phyloP scores from a whole-genome alignment of 2,329 filamentous ascomycete genomes.

The Bipolaris sorokiniana region DNA sequence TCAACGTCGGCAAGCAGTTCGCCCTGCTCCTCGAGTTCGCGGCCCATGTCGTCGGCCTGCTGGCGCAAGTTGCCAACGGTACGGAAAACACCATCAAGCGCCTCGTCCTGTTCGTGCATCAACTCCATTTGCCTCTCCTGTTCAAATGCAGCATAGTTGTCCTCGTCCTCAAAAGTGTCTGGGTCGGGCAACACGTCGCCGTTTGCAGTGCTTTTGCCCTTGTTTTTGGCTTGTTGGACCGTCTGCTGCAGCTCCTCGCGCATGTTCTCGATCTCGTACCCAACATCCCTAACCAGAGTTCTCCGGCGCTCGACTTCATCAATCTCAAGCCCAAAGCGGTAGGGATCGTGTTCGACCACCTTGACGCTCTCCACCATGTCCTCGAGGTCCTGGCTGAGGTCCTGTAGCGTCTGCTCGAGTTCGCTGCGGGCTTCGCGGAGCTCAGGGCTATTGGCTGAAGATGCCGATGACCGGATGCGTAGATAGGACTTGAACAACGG shows the following conservation, averaged over 20 bases:
- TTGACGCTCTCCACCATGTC: conserved; percentile 87
- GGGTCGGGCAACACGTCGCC: conserved; percentile 64
- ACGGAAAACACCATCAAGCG: conserved; percentile 88
- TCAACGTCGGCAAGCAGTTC: conserved; percentile 89
- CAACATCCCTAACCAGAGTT: conserved; percentile 86
- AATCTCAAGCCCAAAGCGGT: conserved; percentile 82
- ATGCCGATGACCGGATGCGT: conserved; percentile 87
- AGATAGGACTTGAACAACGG: conserved; percentile 93
- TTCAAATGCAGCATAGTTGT: conserved; percentile 82
- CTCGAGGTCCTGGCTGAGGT: conserved; percentile 80
- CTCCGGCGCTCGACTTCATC: conserved; percentile 82
- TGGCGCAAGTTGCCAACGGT: conserved; percentile 89
- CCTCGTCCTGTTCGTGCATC: conserved; percentile 93
- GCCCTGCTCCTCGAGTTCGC: conserved; percentile 92
- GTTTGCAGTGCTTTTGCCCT: conserved; percentile 47
- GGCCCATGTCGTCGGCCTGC: conserved; percentile 94
- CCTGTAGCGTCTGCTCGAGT: conserved; percentile 76
- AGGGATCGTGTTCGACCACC: conserved; percentile 85
- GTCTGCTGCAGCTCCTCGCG: conserved; percentile 75
- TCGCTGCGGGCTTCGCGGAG: conserved; percentile 70
- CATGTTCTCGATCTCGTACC: conserved; percentile 88
- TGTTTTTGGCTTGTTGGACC: conserved; percentile 52
- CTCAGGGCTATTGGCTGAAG: conserved; percentile 68
- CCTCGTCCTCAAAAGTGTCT: conserved; percentile 62
- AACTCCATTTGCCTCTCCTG: conserved; percentile 89